Evolutionary conservation across 1,139 yeast genomes (phyloP), one percentile per base, ranked within the genome.

Genomic region (Zygosaccharomyces pseudobailii): DNA sequence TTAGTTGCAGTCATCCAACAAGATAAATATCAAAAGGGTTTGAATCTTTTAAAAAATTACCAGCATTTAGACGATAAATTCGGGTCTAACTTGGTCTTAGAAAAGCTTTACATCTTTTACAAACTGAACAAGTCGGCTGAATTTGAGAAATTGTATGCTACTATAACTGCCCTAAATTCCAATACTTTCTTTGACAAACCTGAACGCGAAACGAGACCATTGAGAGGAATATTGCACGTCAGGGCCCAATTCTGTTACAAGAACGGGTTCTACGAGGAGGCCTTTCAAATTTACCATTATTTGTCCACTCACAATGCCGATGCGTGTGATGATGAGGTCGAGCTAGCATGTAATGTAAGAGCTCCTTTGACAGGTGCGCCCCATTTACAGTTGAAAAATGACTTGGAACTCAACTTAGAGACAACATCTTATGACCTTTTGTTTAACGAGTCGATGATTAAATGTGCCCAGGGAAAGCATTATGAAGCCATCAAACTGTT

Each of bases 241-340:
- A 67, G 82, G 52, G 96, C 97, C 0, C 98, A 90, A 68, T 80
- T 82, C 52, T 77, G 76, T 61, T 88, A 86, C 70, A 82, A 82
- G 60, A 65, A 67, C 32, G 97, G 96, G 6, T 64, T 76, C 20
- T 74, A 78, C 55, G 63, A 60, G 1, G 73, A 75, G 40, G 82
- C 96, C 0, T 71, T 77, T 52, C 63, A 67, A 5, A 56, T 86
- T 3, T 88, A 87, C 62, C 68, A 74, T 43, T 68, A 70, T 4
- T 69, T 87, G 47, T 64, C 79, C 24, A 41, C 57, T 44, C 57
- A 49, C 49, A 58, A 51, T 51, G 50, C 54, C 20, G 47, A 53
- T 1, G 34, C 36, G 21, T 36, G 46, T 1, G 70, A 68, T 42
- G 78, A 75, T 51, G 57, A 62, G 9, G 59, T 74, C 41, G 97